A percentile compares a stretch with the other conserved stretches of the same genome.
Evolutionary conservation across 306 rosid genomes (phyloP).

Genomic region (Citrullus colocynthis): DNA sequence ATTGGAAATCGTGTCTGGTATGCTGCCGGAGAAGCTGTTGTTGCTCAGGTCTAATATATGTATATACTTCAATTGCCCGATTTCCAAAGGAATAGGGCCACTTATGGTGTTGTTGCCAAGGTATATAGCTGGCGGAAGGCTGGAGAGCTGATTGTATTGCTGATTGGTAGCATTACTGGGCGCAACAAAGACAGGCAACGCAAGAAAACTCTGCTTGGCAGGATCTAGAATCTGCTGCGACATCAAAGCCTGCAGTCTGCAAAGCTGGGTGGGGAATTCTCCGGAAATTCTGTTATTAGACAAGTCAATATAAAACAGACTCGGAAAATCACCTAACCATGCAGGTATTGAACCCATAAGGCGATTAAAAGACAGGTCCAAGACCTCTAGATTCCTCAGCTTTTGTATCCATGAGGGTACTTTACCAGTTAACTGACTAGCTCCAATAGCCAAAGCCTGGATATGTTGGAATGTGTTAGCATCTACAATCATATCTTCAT

Average conservation of each 20-base stretch:
- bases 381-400: constrained; percentile 46
- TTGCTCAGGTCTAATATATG: constrained; percentile 43
- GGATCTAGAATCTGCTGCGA: constrained; percentile 12
- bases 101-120: constrained; percentile 44
- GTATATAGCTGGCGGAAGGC: constrained; percentile 68
- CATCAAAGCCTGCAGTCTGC: constrained; percentile 40
- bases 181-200: constrained; percentile 70
- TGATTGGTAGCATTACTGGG: constrained; percentile 45
- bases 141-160: constrained; percentile 79
- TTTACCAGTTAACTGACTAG: constrained; percentile 49
- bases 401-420: constrained; percentile 66
- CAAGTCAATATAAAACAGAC: constrained; percentile 77
- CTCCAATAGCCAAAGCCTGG: constrained; percentile 72
- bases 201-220: constrained; percentile 40
- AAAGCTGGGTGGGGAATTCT: constrained; percentile 43
- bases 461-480: constrained; percentile 47
- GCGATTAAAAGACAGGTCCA: constrained; percentile 62
- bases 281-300: constrained; percentile 46
- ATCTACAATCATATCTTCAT: constrained; percentile 31
- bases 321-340: constrained; percentile 54
- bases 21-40: constrained; percentile 60
- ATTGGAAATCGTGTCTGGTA: constrained; percentile 53
- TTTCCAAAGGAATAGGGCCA: constrained; percentile 51
- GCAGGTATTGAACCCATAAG: constrained; percentile 57
- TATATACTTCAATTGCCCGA: constrained; percentile 53